Evolutionary conservation across 2,329 filamentous ascomycete genomes (phyloP).

Genomic region (Colletotrichum paranaense): DNA sequence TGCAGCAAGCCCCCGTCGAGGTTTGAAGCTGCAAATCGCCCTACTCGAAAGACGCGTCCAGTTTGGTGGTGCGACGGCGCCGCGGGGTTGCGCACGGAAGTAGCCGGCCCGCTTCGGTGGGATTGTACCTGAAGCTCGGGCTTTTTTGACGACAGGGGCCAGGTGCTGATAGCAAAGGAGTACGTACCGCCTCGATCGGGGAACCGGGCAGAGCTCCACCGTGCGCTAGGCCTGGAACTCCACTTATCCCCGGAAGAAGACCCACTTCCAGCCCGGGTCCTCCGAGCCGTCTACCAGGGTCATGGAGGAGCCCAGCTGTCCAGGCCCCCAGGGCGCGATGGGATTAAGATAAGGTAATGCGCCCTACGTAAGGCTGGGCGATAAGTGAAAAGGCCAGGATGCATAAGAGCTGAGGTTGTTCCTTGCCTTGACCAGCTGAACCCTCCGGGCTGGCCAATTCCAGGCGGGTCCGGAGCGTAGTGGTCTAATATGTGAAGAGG

Average conservation of each 20-base stretch:
- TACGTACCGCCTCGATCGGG: neutral
- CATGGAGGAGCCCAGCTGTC: neutral
- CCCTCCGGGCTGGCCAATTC: neutral
- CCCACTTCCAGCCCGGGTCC: neutral
- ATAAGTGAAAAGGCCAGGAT: neutral
- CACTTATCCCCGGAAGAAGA: neutral
- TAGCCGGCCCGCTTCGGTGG: conserved; percentile 2
- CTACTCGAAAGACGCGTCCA: neutral
- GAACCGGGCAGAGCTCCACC: neutral
- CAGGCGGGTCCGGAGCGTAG: neutral
- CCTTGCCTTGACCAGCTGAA: neutral
- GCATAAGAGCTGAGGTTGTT: conserved; percentile 1
- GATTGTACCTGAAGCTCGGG: neutral
- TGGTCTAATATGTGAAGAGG: conserved; percentile 3
- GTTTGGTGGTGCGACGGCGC: conserved; percentile 10
- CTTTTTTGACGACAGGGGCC: neutral
- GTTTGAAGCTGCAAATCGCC: neutral
- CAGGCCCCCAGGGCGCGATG: neutral
- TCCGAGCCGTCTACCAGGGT: neutral
- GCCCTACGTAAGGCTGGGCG: neutral
- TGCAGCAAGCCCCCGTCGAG: neutral
- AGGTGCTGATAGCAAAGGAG: neutral
- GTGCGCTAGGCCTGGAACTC: neutral
- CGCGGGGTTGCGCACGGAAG: conserved; percentile 22
- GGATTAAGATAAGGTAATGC: neutral